Evolutionary conservation across 176 grass and related monocot genomes (phyloP), one percentile per base, ranked within the genome.

Genomic region (Miscanthus lutarioriparius): DNA sequence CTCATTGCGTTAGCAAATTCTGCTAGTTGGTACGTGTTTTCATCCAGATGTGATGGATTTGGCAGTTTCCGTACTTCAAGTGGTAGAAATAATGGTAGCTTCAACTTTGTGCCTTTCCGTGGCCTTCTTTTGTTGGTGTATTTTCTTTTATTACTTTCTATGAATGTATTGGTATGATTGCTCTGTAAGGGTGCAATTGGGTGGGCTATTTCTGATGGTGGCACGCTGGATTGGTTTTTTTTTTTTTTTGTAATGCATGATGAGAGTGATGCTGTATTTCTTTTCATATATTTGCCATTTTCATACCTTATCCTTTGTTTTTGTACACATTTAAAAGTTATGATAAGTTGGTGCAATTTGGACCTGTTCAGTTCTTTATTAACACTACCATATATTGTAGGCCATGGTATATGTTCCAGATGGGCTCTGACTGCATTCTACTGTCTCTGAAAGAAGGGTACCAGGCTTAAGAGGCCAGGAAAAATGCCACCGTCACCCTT

Each of bases 401-500:
- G 74, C 68, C 20, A 14, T 85, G 78, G 48, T 82, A 67, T 66
- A 51, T 64, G 16, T 64, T 22, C 66, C 16, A 16, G 78, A 92
- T 65, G 62, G 43, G 79, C 75, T 86, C 86, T 88, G 59, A 80
- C 73, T 68, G 77, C 68, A 76, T 78, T 65, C 63, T 85, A 70
- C 63, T 77, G 51, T 80, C 70, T 80, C 66, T 30, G 69, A 82
- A 79, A 23, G 32, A 86, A 91, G 80, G 72, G 67, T 74, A 30
- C 28, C 37, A 66, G 65, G 75, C 61, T 71, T 70, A 84, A 87
- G 47, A 28, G 37, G 75, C 39, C 35, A 86, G 76, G 62, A 87
- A 94, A 87, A 78, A 98, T 98, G 96, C 91, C 89, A 13, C 87
- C 87, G 3, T 93, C 93, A 78, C 91, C 93, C 41, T 83, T 69